Base-by-base conservation (phyloP, 768 basidiomycete genomes). In the Tulasnella sp. region DNA sequence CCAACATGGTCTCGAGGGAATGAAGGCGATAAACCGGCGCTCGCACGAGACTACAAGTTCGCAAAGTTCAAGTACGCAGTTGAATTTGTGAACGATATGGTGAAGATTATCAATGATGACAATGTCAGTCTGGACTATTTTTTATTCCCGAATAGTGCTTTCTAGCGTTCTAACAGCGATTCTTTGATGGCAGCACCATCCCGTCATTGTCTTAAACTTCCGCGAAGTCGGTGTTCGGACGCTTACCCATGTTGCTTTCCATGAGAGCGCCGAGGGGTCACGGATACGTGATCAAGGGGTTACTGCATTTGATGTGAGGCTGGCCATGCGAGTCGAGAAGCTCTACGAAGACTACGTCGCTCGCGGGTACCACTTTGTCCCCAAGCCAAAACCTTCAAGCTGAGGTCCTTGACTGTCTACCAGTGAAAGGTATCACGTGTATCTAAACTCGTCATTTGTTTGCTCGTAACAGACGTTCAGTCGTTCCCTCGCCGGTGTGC, bases 1-100 rank as follows among this genome's bases (percentile, higher is more conserved):
- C 34, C 38, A 74, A 42, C 38, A n/a, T 74, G 73, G 73, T 40
- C 73, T 21, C 73, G 42, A 10, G 73, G 39, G 31, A 46, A 42
- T 8, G 73, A 40, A 40, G 44, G 39, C 7, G 73, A 46, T 16
- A 40, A 74, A 40, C n/a, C 73, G 3, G 73, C 73, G 10, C 12
- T 74, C 3, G 18, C 73, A 2, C 73, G 73, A 10, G 73, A 74
- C 39, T 74, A 74, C 73, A 74, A 74, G 39, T 74, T 74, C 18
- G 73, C 73, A 19, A 74, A 74, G 44, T 74, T 74, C 73, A 74
- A 74, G 73, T 74, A 74, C 73, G 73, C 73, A 7, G 73, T 74
- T 31, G 39, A 74, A 38, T 74, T 74, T 40, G 38, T 74, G n/a
- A 74, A 74, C 16, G 73, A 74, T 19, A 40, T 74, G 39, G 73